phyloP scores from a whole-genome alignment of 495 filamentous ascomycete species.

The Lineolata rhizophorae region DNA sequence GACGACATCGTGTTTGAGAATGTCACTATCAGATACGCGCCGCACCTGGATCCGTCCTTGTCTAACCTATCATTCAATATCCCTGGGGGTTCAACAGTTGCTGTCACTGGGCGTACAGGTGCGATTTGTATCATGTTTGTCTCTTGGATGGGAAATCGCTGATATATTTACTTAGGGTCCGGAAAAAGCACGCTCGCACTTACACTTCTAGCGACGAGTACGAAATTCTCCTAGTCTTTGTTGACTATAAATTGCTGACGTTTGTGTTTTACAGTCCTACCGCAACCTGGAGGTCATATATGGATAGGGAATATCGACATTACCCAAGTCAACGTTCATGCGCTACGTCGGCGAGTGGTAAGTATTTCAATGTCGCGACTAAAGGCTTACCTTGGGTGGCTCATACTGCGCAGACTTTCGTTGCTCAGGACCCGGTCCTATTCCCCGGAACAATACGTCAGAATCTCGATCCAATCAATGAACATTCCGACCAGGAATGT shows the following conservation, averaged over 20 bases:
- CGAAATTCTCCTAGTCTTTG: too few species aligned
- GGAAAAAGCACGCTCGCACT: constrained; percentile 47
- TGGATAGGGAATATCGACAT: constrained; percentile 38
- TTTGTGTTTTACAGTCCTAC: too few species aligned
- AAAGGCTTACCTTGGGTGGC: not conserved
- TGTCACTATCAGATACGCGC: constrained; percentile 58
- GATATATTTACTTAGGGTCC: too few species aligned
- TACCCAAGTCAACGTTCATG: constrained; percentile 33
- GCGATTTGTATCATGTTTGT: not conserved
- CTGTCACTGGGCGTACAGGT: constrained; percentile 36
- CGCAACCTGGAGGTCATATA: constrained; percentile 28
- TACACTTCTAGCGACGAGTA: constrained; percentile 39
- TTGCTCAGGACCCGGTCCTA: constrained; percentile 42
- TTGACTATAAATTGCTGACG: too few species aligned
- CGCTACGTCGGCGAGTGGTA: constrained; percentile 31
- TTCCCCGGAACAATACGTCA: constrained; percentile 37
- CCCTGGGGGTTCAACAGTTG: constrained; percentile 47
- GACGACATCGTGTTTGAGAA: constrained; percentile 54
- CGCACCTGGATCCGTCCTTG: constrained; percentile 48
- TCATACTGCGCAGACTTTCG: too few species aligned
- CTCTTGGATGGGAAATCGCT: not conserved
- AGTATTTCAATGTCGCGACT: constrained; percentile 1
- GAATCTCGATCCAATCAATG: constrained; percentile 29
- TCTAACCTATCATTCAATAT: constrained; percentile 40
- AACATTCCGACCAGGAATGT: constrained; percentile 27